Evolutionary conservation across 1,284 basidiomycete genomes (phyloP).

Genomic region (Microbotryum scabiosae): DNA sequence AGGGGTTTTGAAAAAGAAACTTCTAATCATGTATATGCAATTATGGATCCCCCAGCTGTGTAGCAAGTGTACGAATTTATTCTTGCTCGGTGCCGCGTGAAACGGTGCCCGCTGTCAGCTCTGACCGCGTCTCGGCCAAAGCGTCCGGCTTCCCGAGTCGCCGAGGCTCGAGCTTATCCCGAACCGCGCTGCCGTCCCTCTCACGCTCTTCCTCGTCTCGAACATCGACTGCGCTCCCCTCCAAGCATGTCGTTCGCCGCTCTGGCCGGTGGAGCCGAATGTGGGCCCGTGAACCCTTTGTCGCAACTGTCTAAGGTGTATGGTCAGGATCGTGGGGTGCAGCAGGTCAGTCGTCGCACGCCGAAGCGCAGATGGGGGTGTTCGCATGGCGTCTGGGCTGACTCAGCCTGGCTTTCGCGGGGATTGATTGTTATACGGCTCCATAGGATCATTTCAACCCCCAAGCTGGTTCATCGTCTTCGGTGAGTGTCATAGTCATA

Average conservation of each 20-base stretch:
- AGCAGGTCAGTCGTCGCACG: constrained; percentile 62
- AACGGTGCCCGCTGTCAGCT: too few relatives aligned
- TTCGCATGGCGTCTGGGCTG: background rate
- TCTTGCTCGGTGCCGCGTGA: too few relatives aligned
- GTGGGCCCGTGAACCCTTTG: constrained; percentile 71
- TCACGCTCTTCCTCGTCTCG: background rate
- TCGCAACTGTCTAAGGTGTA: constrained; percentile 66
- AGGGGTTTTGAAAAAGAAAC: too few relatives aligned
- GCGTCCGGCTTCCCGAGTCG: too few relatives aligned
- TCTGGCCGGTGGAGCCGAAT: constrained; percentile 49
- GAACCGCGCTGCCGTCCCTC: too few relatives aligned
- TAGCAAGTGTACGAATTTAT: too few relatives aligned
- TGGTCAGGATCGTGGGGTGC: constrained; percentile 63
- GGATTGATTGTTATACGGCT: constrained; percentile 2
- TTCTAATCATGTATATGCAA: too few relatives aligned
- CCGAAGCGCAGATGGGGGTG: constrained; percentile 28
- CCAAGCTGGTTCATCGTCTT: constrained; percentile 20
- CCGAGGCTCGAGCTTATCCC: too few relatives aligned
- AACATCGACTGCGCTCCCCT: background rate
- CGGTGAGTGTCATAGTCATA: background rate
- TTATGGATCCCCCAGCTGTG: too few relatives aligned
- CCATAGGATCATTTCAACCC: constrained; percentile 19
- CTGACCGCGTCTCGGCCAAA: too few relatives aligned
- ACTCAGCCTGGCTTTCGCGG: background rate
- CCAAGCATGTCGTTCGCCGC: constrained; percentile 20